Evolutionary conservation across 345 rosid species (phyloP).

Genomic region (Eutrema japonicum): DNA sequence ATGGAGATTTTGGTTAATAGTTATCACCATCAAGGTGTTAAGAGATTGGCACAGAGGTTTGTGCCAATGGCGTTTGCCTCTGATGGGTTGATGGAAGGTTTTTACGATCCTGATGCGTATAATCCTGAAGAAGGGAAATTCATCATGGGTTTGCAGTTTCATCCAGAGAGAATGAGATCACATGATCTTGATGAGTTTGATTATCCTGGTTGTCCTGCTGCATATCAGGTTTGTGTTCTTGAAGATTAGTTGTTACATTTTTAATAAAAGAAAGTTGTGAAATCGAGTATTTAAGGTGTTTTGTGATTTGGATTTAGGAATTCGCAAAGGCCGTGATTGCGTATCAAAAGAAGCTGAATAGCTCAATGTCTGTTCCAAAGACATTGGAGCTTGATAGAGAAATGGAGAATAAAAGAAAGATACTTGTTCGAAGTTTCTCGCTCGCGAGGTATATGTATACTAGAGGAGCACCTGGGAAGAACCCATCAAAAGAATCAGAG

Average conservation of each 20-base stretch:
- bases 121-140: slow-evolving; percentile 70
- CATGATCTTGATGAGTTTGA: slow-evolving; percentile 58
- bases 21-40: slow-evolving; percentile 73
- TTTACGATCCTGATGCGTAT: slow-evolving; percentile 64
- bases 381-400: slow-evolving; percentile 55
- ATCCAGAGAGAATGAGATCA: slow-evolving; percentile 70
- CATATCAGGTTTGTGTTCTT: slow-evolving; percentile 58
- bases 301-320: slow-evolving; percentile 50
- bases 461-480: slow-evolving; percentile 47
- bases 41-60: slow-evolving; percentile 62
- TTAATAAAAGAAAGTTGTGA: not conserved
- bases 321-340: slow-evolving; percentile 86
- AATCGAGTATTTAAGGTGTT: not conserved
- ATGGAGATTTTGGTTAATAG: slow-evolving; percentile 75
- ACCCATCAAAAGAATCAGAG: slow-evolving; percentile 58
- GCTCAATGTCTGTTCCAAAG: slow-evolving; percentile 49
- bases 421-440: slow-evolving; percentile 68
- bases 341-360: slow-evolving; percentile 76
- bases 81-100: slow-evolving; percentile 72
- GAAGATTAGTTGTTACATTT: not conserved
- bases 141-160: slow-evolving; percentile 72
- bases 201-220: slow-evolving; percentile 65
- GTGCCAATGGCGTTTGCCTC: slow-evolving; percentile 70
- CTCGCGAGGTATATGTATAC: slow-evolving; percentile 65
- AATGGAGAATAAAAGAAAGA: slow-evolving; percentile 68